A percentile compares a stretch with the other conserved stretches of the same genome.
Evolutionary conservation across 345 rosid species (phyloP).

Genomic region (Brassica incana): DNA sequence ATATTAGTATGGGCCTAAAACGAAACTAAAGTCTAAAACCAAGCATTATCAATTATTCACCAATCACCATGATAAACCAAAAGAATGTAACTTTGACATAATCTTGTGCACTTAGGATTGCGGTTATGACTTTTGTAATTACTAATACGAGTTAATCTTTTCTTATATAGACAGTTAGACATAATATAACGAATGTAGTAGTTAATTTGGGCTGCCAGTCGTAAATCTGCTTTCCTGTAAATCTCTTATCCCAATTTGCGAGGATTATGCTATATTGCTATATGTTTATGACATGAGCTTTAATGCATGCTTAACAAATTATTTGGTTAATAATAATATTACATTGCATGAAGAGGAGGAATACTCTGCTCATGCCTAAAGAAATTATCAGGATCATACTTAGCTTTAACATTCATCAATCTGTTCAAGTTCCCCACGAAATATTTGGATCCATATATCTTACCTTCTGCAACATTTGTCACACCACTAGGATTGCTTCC

Average conservation of each 20-base stretch:
- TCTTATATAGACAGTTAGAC: too few relatives aligned
- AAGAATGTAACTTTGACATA: not conserved
- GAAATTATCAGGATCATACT: constrained; percentile 43
- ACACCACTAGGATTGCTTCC: constrained; percentile 17
- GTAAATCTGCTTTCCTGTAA: not conserved
- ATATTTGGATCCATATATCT: constrained; percentile 42
- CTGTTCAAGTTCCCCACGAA: constrained; percentile 38
- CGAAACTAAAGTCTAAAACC: not conserved
- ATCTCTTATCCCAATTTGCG: not conserved
- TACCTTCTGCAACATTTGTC: constrained; percentile 17
- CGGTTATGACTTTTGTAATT: not conserved
- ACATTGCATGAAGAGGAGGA: constrained; percentile 20
- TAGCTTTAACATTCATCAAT: constrained; percentile 38
- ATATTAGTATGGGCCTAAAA: not conserved
- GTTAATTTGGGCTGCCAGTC: not conserved
- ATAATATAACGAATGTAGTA: not conserved
- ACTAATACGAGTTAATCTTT: too few relatives aligned
- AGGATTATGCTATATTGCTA: not conserved
- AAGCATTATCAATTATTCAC: not conserved
- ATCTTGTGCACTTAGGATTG: not conserved
- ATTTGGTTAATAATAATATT: constrained; percentile 5
- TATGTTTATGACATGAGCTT: constrained; percentile 1
- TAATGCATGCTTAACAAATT: not conserved
- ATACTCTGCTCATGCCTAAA: constrained; percentile 44
- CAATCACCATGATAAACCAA: not conserved